Evolutionary conservation across 352 stramenopile species (phyloP), one percentile per base, ranked within the genome.

Genomic region (Peronospora farinosa): DNA sequence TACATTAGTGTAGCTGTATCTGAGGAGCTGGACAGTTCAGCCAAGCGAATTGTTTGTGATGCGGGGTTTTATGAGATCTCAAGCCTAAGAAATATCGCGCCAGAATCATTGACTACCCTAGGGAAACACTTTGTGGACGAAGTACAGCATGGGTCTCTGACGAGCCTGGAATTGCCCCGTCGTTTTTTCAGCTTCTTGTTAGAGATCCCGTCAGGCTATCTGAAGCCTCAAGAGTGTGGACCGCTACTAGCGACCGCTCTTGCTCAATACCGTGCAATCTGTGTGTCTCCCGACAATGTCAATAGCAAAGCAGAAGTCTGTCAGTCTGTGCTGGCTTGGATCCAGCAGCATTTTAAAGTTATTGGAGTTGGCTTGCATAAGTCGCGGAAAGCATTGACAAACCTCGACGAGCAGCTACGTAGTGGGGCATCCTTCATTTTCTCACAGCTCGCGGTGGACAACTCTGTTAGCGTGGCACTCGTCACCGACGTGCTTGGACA

Each of bases 51-150:
- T 42, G 52, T 92, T 49, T 61, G 63, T 33, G 83, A 92, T 47
- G 83, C 83, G 9, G 74, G 63, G 3, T 92, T 94, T 51, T 94
- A 91, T 60, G 83, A 94, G 39, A 91, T 94, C 39, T 27, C 38
- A 15, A 61, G 54, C 17, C 57, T 92, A 47, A 67, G 66, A 9
- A 39, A 51, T 1, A 63, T 79, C 33, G 74, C 74, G 0, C 47
- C 78, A 0, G 19, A 31, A 7, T 71, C 81, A 8, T 55, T 89
- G 16, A 57, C 51, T 9, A n/a, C 51, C 6, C 47, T 76, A 17
- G 47, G 40, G 7, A 31, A 60, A 6, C 33, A 62, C 13, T 68
- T 50, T 39, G 45, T 63, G 28, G 30, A 53, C 28, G 49, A 65
- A 58, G 41, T 53, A 23, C 36, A 65, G 7, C 28, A 33, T 30